Evolutionary conservation across 805 yeast species (phyloP), one percentile per base, ranked within the genome.

Genomic region (Metschnikowia peoriensis): DNA sequence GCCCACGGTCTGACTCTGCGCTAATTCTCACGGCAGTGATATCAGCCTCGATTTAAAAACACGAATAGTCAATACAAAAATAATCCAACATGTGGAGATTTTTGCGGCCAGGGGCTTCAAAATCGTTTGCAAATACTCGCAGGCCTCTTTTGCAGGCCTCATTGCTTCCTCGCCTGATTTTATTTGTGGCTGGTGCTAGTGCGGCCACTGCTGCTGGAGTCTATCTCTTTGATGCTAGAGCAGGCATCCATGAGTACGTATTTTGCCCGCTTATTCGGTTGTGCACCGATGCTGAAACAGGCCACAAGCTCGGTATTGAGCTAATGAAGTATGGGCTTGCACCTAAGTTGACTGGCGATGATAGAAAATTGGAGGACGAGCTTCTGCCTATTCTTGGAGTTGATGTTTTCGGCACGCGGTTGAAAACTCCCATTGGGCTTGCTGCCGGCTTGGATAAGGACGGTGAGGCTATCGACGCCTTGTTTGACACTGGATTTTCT

Each of bases 391-490:
- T 71, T 4, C 73, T 89, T 56, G 71, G 78, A 14, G 90, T 86
- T 17, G 66, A 77, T 40, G 85, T 86, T 0, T 88, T 89, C 66
- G 90, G 89, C 8, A 70, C 69, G n/a, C 79, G 75, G 50, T 71
- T 93, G 65, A 77, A 78, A 17, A 85, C 86, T 51, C 97, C 98
- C 27, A 75, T 93, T 46, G 97, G 97, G 12, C 78, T 92, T 61
- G 97, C 98, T 46, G 98, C 98, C 28, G 98, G 98, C 11, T 80
- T 93, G 58, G 98, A 93, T 69, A 93, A 93, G 71, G 86, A 92
- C 63, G 98, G 89, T 48, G 96, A 90, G 64, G 96, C 89, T 17
- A 83, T 93, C 59, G 97, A 93, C 61, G 73, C 91, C 0, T 76
- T 93, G 53, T 85, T 86, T 60, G 78, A 84, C 57, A 66, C 80